These are phyloP conservation scores for Xylaria sp. DNA, from an alignment of 2,329 filamentous ascomycete species.

Conservation along the genomic window DNA sequence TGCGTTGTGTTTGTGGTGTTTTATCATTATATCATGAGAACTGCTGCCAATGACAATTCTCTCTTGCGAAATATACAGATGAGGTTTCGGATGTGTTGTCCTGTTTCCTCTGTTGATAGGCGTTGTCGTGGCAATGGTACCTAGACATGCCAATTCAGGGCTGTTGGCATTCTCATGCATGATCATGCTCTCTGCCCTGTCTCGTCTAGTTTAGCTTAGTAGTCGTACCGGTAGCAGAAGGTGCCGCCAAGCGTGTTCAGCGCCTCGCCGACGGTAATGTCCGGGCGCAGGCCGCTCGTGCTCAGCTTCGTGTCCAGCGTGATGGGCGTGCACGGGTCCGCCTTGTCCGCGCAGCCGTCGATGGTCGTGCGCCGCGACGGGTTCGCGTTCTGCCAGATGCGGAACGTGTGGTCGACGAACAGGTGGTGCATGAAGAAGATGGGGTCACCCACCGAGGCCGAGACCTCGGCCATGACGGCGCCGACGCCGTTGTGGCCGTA, in stretches of 20 bases:
- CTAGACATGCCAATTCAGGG: too few relatives aligned
- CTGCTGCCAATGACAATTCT: background rate
- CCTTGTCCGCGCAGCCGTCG: constrained; percentile 38
- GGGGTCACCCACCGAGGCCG: constrained; percentile 44
- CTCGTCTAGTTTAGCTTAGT: too few relatives aligned
- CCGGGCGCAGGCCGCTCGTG: constrained; percentile 37
- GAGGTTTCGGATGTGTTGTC: background rate
- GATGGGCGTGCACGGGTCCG: constrained; percentile 38
- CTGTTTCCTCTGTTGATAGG: background rate
- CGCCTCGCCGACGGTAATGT: constrained; percentile 35
- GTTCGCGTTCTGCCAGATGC: constrained; percentile 43
- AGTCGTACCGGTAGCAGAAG: constrained; percentile 43
- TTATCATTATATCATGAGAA: background rate
- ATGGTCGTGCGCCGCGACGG: constrained; percentile 37
- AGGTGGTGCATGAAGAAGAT: constrained; percentile 45
- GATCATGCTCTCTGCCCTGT: too few relatives aligned
- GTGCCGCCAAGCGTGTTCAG: constrained; percentile 40
- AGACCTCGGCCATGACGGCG: constrained; percentile 45
- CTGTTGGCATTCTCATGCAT: background rate
- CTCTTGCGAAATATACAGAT: constrained; percentile 11
- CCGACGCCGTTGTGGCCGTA: constrained; percentile 46
- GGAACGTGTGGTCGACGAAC: constrained; percentile 44
- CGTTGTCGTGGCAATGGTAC: background rate
- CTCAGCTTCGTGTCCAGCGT: constrained; percentile 37
- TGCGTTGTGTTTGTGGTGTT: background rate